Evolutionary conservation across 1,284 basidiomycete species (phyloP).

Genomic region (Puccinia horiana): DNA sequence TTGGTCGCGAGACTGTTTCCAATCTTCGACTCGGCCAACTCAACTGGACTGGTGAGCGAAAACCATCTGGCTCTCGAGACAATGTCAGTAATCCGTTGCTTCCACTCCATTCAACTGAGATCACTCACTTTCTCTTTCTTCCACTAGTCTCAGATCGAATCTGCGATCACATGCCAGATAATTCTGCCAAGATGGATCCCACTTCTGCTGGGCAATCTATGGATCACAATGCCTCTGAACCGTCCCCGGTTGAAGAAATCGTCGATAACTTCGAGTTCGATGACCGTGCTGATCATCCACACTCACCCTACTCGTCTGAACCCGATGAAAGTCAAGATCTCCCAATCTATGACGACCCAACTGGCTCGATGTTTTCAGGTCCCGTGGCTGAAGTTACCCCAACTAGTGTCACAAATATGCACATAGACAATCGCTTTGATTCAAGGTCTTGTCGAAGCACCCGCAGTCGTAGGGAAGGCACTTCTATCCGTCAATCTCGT

Average conservation of each 20-base stretch:
- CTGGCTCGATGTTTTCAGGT: slow-evolving; percentile 54
- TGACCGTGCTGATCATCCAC: neutral
- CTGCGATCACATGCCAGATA: neutral
- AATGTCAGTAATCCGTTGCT: too few relatives aligned
- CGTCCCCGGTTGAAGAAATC: neutral
- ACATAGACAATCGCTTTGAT: slow-evolving; percentile 50
- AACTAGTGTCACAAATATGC: slow-evolving; percentile 53
- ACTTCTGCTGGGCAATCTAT: neutral
- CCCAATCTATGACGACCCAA: slow-evolving; percentile 55
- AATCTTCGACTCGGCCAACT: too few relatives aligned
- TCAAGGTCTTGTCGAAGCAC: slow-evolving; percentile 35
- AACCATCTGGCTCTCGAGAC: too few relatives aligned
- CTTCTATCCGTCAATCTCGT: slow-evolving; percentile 9
- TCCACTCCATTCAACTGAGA: too few relatives aligned
- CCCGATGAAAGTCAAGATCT: slow-evolving; percentile 9
- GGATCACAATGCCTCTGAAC: neutral
- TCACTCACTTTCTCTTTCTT: too few relatives aligned
- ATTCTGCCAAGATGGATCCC: neutral
- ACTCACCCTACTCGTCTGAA: neutral
- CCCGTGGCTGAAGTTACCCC: slow-evolving; percentile 54
- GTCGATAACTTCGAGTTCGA: neutral
- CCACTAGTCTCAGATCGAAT: neutral
- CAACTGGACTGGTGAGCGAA: too few relatives aligned
- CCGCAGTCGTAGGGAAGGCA: neutral
- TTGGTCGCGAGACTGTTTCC: too few relatives aligned